phyloP scores from a whole-genome alignment of 2,329 filamentous ascomycete species.

The Aureobasidium sp. region DNA sequence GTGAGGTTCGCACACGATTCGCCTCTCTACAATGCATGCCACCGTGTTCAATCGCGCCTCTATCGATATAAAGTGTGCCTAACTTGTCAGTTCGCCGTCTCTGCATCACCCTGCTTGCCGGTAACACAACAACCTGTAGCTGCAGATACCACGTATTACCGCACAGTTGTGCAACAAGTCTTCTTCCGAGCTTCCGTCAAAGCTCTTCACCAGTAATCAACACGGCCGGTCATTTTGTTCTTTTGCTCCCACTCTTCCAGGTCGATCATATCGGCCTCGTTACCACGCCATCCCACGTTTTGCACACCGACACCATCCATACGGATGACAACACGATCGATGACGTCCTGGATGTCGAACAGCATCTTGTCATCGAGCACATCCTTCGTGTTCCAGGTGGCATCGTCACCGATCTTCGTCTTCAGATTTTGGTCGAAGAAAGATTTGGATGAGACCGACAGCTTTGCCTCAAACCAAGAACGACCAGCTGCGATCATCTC shows the following conservation, averaged over 20 bases:
- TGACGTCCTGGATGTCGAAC: constrained; percentile 5
- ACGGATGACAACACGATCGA: constrained; percentile 13
- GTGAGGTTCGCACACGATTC: background rate
- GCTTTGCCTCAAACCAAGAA: constrained; percentile 19
- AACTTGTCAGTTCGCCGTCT: background rate
- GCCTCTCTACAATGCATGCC: background rate
- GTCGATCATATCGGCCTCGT: background rate
- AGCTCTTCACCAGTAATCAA: background rate
- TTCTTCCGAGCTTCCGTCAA: background rate
- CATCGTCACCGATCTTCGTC: constrained; percentile 4
- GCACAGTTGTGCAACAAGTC: background rate
- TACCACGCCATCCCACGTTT: constrained; percentile 14
- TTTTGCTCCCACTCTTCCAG: background rate
- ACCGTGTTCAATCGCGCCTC: no score
- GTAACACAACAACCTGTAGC: background rate
- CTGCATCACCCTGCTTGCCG: background rate
- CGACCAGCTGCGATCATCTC: constrained; percentile 2
- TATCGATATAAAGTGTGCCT: background rate
- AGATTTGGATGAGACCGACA: background rate
- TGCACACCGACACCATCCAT: constrained; percentile 17
- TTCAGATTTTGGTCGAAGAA: constrained; percentile 9
- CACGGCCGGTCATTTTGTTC: background rate
- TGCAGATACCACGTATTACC: background rate
- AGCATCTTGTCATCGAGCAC: constrained; percentile 1
- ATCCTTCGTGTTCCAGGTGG: constrained; percentile 9